Evolutionary conservation across 805 yeast species (phyloP), one percentile per base, ranked within the genome.

Genomic region (Ascoidea tarda): DNA sequence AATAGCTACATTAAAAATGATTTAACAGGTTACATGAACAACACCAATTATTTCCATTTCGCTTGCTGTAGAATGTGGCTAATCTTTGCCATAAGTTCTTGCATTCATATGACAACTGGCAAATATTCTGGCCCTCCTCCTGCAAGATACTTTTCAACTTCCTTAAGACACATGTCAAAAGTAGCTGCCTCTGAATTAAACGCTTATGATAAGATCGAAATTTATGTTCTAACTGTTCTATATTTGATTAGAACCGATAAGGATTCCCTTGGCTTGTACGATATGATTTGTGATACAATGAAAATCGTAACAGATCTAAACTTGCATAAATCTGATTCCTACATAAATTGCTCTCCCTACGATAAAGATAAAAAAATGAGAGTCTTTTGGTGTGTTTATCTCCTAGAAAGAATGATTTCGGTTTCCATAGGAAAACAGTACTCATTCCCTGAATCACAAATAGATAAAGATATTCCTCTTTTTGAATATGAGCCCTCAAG

Each of bases 311-410:
- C 66, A n/a, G 52, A 57, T 38, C 53, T 71, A 47, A 60, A 63
- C 12, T 59, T 74, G 42, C 71, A 74, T 58, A 70, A 67, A 55
- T 59, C 65, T 12, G 60, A 59, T 47, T 58, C 71, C 2, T 74
- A 74, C 57, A 53, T 59, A 46, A 62, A 62, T 38, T 60, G 59
- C 59, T 33, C 50, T 58, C 21, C 58, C 57, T 51, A 5, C 31
- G 56, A 51, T 42, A 61, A 62, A 52, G 71, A 73, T 55, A 68
- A 69, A 51, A 73, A 70, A 59, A 63, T 78, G 64, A 69, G 85
- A 56, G 65, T 78, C 16, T 81, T 82, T 66, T 81, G 86, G 86
- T 77, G 82, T 60, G 75, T 76, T 6, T 81, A 80, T 61, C 59
- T 78, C n/a, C 60, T 79, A 48, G 87, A 81, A 59, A 73, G 84